Conservation (phyloP, 2,329 filamentous ascomycete species). For the Knufia fluminis region DNA sequence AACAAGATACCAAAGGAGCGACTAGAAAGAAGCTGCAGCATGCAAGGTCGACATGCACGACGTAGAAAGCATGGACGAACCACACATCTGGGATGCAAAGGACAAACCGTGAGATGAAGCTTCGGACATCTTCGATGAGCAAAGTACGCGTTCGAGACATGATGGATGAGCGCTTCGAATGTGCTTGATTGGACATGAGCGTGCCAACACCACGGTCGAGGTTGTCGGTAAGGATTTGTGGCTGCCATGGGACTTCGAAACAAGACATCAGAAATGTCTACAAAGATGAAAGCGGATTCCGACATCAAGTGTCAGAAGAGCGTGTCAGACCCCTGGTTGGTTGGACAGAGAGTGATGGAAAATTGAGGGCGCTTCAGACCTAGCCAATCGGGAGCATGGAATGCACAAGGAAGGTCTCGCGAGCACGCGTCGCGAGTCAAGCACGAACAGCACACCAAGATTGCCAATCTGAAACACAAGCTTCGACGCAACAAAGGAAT, state of each 20-base stretch:
- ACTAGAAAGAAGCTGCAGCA: not conserved
- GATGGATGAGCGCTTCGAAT: constrained; percentile 8
- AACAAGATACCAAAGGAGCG: not conserved
- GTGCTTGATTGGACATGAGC: constrained; percentile 14
- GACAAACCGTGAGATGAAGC: not conserved
- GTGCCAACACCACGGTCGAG: constrained; percentile 14
- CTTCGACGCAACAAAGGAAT: not conserved
- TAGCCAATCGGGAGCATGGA: not conserved
- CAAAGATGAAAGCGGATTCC: not conserved
- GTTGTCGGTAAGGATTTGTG: not conserved
- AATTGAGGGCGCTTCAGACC: constrained; percentile 5
- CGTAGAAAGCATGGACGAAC: not conserved
- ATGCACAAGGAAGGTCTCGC: not conserved
- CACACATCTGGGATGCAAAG: not conserved
- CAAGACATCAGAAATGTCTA: too few species aligned
- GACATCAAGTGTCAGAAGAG: not conserved
- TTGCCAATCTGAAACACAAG: constrained; percentile 4
- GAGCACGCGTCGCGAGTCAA: not conserved
- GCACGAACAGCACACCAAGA: not conserved
- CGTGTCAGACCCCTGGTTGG: constrained; percentile 1
- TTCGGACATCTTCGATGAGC: not conserved
- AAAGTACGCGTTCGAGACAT: not conserved
- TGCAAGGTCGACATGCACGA: not conserved
- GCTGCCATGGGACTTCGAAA: not conserved
- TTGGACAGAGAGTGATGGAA: constrained; percentile 3